Evolutionary conservation across 2,329 filamentous ascomycete species (phyloP), one percentile per base, ranked within the genome.

Genomic region (Alternaria sp.): DNA sequence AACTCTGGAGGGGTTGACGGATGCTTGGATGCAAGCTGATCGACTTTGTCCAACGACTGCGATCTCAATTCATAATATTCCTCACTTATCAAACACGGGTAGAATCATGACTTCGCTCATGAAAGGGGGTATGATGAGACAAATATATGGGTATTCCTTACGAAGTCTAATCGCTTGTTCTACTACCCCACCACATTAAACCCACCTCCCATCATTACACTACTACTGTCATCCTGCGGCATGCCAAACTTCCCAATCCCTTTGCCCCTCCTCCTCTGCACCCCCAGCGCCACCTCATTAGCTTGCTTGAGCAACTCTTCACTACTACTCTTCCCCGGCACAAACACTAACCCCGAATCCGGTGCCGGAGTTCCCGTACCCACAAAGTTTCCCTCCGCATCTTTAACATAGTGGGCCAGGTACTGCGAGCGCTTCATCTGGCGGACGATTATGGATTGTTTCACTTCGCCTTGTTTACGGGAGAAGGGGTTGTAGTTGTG

Each of bases 401-500:
- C 71, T 18, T 75, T 74, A n/a, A 67, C 70, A 43, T 78, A 78
- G 45, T 72, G 65, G 30, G 69, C 67, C 2, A 71, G 60, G 57
- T 75, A 77, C 44, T 59, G 44, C 3, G 44, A 41, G 2, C 64
- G 66, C 82, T 30, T 65, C 64, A 68, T 68, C 5, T 58, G 55
- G 3, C 66, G 59, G 14, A 50, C 34, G 3, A 54, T 27, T 3
- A 68, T 55, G 3, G 54, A 57, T 22, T 64, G 57, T 1, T 8
- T 14, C 3, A 59, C 43, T 4, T 41, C 6, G 48, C 54, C 57
- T 22, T 56, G 58, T 27, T 66, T 68, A 34, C 46, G 64, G 0
- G 54, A 61, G 44, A 68, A 65, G 5, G 66, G 66, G 22, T 68
- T 68, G 54, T 56, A 46, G 32, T 59, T 54, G 50, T 68, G 63